Evolutionary conservation across 176 grass and related monocot species (phyloP), one percentile per base, ranked within the genome.

Genomic region (Areca catechu): DNA sequence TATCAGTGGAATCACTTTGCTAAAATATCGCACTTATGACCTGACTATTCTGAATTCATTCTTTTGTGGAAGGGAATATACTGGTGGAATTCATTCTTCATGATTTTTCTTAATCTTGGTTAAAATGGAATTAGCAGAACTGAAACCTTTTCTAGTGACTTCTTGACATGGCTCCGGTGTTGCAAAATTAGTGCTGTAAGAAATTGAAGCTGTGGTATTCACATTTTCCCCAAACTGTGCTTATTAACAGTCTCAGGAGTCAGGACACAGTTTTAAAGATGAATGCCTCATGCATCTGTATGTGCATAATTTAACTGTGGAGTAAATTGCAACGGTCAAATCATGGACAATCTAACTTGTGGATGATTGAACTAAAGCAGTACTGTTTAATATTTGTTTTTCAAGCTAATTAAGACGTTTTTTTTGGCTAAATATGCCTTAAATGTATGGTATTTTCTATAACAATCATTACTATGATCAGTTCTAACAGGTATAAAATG

Each of bases 41-140:
- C n/a, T 60, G 17, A 60, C 57, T 34, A 4, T 27, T 34, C 34
- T 43, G 20, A 28, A 16, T 20, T 72, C 50, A 57, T 69, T 15
- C 27, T 48, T 69, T 57, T 37, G 16, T 60, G 18, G 25, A n/a
- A 16, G 7, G 27, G 29, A 25, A 16, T 18, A n/a, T 60, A 19
- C 25, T 60, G 27, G 24, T 34, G 57, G 37, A 60, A 60, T 37
- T 34, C 24, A 60, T 27, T 60, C 37, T 30, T 29, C 27, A 37
- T 60, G 57, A 60, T 5, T 58, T 37, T 60, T 16, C 34, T 25
- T 60, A 37, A 18, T 60, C 23, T 60, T 30, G 24, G 57, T 59
- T 59, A 59, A 59, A 59, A 28, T 60, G 5, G 27, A 30, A 9
- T 7, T 60, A 17, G 15, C n/a, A 15, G 24, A 17, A 17, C 23